Percentiles rank a stretch among this genome's conserved stretches.
These are phyloP conservation scores for Hypoxylon sp. DNA, from an alignment of 2,329 filamentous ascomycete genomes.

Conservation along the genomic window DNA sequence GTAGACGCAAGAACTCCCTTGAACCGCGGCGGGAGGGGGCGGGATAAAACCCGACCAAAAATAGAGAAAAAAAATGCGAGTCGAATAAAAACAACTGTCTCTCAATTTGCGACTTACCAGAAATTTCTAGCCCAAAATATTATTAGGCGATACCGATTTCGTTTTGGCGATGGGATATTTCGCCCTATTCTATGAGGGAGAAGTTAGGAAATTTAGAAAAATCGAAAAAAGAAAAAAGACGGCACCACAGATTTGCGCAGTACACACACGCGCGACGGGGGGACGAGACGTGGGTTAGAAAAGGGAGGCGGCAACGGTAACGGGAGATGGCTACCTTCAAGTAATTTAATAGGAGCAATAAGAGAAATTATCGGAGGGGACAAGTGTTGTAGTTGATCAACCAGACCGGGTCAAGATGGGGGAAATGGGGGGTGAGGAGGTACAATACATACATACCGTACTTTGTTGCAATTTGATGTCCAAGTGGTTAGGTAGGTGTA, in stretches of 20 bases:
- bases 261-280: constrained; percentile 41
- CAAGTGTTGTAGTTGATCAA: constrained; percentile 38
- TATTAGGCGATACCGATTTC: constrained; percentile 33
- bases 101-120: constrained; percentile 29
- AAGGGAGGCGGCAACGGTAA: constrained; percentile 44
- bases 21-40: constrained; percentile 23
- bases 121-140: constrained; percentile 36
- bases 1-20: constrained; percentile 14
- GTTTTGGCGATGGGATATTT: constrained; percentile 21
- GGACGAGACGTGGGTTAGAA: constrained; percentile 38
- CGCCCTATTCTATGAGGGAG: constrained; percentile 37
- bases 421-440: constrained; percentile 27
- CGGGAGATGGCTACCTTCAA: constrained; percentile 42
- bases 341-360: constrained; percentile 43
- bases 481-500: too few relatives aligned
- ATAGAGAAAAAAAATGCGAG: constrained; percentile 11
- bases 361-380: constrained; percentile 48
- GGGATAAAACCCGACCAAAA: constrained; percentile 12
- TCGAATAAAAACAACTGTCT: constrained; percentile 25
- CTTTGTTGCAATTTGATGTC: too few relatives aligned
- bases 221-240: constrained; percentile 41
- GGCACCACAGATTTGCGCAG: constrained; percentile 41
- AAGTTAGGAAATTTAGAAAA: constrained; percentile 32
- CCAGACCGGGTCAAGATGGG: constrained; percentile 38
- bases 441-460: constrained; percentile 16